Conservation (phyloP, 148 eudicot genomes). For the Limonium bicolor region DNA sequence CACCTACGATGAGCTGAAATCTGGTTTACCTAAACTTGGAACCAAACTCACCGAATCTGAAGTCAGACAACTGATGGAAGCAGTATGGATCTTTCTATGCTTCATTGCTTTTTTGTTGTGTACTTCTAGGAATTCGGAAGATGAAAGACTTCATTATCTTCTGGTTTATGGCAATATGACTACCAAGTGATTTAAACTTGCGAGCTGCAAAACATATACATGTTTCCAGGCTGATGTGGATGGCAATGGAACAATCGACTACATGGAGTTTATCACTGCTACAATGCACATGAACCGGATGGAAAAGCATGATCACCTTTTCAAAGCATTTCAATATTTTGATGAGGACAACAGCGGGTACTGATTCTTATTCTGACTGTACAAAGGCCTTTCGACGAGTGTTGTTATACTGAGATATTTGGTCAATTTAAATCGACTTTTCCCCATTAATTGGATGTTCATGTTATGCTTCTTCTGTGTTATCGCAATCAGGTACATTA, state of each 20-base stretch:
- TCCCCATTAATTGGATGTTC: not conserved
- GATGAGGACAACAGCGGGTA: conserved; percentile 99
- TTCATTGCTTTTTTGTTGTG: not conserved
- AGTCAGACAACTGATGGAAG: conserved; percentile 55
- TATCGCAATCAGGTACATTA: conserved; percentile 38
- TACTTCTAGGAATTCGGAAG: not conserved
- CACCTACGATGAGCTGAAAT: conserved; percentile 53
- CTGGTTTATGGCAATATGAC: not conserved
- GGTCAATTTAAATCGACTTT: not conserved
- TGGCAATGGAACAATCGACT: conserved; percentile 95
- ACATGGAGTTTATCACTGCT: conserved; percentile 96
- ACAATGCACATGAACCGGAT: conserved; percentile 96
- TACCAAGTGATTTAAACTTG: no score
- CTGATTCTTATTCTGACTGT: not conserved
- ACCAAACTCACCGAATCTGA: conserved; percentile 46
- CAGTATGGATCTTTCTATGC: conserved; percentile 19
- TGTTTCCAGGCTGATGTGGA: conserved; percentile 84
- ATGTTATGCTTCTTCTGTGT: not conserved
- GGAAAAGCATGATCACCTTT: conserved; percentile 97
- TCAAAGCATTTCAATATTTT: conserved; percentile 93
- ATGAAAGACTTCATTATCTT: not conserved
- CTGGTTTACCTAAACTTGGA: conserved; percentile 42
- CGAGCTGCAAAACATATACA: no score
- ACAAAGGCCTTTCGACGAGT: not conserved
- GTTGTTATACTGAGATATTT: no score